Conservation (phyloP, 116 monocot genomes). For the Papilionanthe hybrid region DNA sequence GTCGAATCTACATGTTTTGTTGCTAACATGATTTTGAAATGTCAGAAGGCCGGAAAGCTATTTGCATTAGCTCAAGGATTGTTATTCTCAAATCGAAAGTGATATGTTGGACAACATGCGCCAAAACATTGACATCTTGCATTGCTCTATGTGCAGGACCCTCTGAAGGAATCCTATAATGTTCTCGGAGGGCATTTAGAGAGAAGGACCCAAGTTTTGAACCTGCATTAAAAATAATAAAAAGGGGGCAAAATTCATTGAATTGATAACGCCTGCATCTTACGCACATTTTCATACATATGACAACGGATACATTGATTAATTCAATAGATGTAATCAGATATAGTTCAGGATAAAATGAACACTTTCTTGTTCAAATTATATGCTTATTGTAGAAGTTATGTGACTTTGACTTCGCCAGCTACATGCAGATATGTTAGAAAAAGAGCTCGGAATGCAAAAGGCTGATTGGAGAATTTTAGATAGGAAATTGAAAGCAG, state of each 20-base stretch:
- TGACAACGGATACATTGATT: background rate
- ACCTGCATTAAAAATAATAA: conserved; percentile 34
- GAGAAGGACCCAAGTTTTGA: conserved; percentile 35
- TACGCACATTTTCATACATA: background rate
- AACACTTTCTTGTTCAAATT: background rate
- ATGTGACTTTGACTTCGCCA: background rate
- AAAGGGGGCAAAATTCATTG: background rate
- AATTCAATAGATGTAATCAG: background rate
- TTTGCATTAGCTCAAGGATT: conserved; percentile 42
- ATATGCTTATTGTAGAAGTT: background rate
- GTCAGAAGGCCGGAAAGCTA: conserved; percentile 65
- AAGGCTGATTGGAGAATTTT: too few species aligned
- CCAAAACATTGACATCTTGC: conserved; percentile 65
- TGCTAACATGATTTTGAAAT: background rate
- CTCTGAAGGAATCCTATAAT: conserved; percentile 34
- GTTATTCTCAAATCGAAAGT: conserved; percentile 68
- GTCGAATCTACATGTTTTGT: background rate
- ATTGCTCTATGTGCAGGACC: conserved; percentile 84
- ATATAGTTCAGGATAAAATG: background rate
- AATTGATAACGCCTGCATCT: background rate
- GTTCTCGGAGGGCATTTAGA: conserved; percentile 35
- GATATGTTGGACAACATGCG: conserved; percentile 52
- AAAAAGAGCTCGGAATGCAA: too few species aligned
- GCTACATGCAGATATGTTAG: too few species aligned
- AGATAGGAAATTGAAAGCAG: too few species aligned